These are phyloP conservation scores for Puccinia hordei DNA, from an alignment of 1,284 basidiomycete species.

Conservation along the genomic window DNA sequence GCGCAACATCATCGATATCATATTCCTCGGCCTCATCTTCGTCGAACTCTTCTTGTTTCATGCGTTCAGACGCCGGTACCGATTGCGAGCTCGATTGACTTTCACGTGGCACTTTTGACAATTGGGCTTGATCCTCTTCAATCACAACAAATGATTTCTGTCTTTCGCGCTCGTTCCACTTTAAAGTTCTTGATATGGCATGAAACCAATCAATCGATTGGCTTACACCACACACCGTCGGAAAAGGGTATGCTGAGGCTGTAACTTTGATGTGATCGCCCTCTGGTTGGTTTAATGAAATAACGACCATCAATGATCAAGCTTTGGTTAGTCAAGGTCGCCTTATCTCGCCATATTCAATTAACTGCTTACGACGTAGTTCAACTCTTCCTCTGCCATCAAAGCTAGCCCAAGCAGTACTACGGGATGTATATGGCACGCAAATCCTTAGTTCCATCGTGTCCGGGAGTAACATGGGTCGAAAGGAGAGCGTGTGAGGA, in stretches of 20 bases:
- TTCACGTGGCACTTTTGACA: neutral
- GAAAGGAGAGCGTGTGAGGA: slow-evolving; percentile 96
- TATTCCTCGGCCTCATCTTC: slow-evolving; percentile 63
- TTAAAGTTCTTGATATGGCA: slow-evolving; percentile 88
- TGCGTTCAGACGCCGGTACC: slow-evolving; percentile 62
- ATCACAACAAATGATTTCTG: slow-evolving; percentile 98
- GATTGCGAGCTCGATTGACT: slow-evolving; percentile 50
- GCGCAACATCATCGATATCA: slow-evolving; percentile 74
- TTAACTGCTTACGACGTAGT: slow-evolving; percentile 66
- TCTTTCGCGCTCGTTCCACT: slow-evolving; percentile 93
- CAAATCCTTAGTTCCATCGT: slow-evolving; percentile 98
- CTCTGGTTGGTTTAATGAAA: slow-evolving; percentile 60
- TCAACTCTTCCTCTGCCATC: slow-evolving; percentile 96
- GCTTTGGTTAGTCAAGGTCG: neutral
- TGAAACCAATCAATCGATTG: slow-evolving; percentile 99
- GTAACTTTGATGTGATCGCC: slow-evolving; percentile 99
- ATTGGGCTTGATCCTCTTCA: slow-evolving; percentile 69
- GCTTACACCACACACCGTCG: slow-evolving; percentile 95
- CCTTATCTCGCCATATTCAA: neutral
- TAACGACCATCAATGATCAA: neutral
- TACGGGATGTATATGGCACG: slow-evolving; percentile 96
- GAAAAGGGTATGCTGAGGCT: slow-evolving; percentile 97
- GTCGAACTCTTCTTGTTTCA: slow-evolving; percentile 61
- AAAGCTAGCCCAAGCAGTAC: slow-evolving; percentile 98
- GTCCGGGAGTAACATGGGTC: slow-evolving; percentile 96